Evolutionary conservation across 1,284 basidiomycete species (phyloP), one percentile per base, ranked within the genome.

Genomic region (Apiotrichum akiyoshidainum): DNA sequence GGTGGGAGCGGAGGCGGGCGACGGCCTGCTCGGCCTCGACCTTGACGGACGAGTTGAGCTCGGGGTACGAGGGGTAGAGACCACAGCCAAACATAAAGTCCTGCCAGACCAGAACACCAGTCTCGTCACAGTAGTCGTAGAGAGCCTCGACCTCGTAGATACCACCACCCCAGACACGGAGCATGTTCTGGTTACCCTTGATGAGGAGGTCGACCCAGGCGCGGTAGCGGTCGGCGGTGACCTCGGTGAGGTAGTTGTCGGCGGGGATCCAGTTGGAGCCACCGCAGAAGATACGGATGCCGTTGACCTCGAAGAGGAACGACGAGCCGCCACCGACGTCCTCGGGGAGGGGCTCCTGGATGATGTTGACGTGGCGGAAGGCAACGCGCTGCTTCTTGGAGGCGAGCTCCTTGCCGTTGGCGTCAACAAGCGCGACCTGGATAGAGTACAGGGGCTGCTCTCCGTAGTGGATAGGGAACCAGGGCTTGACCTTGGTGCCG

Each of bases 241-340:
- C 79, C 85, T 83, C 87, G 1, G 92, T 92, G 45, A 93, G 77
- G 77, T 94, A 91, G 5, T 85, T 89, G 73, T 94, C 90, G 0
- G 87, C 88, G 4, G 92, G 92, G 67, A 95, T 94, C 92, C 92
- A 95, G 74, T 94, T 95, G 2, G 88, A 89, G 82, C 87, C 91
- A 62, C 90, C 92, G 68, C 87, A 88, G 73, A 95, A 96, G n/a
- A 94, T 82, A 46, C 88, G 81, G 61, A 89, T 79, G 52, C 89
- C 89, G 75, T 95, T 95, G 69, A 95, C 82, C 72, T 92, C 87
- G 73, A 96, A 96, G 41, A 91, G 75, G 81, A 94, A 95, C 0
- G 87, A 85, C 13, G 85, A 82, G 2, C 91, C 91, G 12, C 84
- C 82, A 67, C 88, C 83, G 40, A 51, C 53, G 9, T 45, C 47